These are phyloP conservation scores for Aspergillus hiratsukae DNA, from an alignment of 2,329 filamentous ascomycete genomes.

Conservation along the genomic window DNA sequence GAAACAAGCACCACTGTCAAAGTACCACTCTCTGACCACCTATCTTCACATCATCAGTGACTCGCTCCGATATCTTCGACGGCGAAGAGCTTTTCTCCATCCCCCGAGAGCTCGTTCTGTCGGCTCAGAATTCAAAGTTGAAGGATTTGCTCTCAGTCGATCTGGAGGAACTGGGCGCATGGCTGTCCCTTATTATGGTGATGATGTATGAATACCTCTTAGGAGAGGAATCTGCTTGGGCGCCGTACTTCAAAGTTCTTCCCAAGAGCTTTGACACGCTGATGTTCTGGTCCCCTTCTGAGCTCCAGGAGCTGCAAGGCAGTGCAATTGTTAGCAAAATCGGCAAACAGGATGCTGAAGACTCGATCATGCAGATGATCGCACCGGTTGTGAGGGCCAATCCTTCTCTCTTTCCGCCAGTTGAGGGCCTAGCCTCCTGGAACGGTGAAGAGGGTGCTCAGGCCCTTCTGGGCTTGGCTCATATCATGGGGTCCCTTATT, in stretches of 20 bases:
- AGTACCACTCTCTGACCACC: constrained; percentile 18
- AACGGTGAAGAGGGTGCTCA: constrained; percentile 39
- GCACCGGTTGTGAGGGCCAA: constrained; percentile 48
- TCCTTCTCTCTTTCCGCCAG: constrained; percentile 38
- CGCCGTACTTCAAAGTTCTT: constrained; percentile 71
- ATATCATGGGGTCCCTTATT: constrained; percentile 80
- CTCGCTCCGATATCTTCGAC: constrained; percentile 62
- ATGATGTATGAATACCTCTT: constrained; percentile 71
- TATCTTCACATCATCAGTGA: constrained; percentile 51
- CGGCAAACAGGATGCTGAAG: constrained; percentile 66
- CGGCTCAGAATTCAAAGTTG: constrained; percentile 66
- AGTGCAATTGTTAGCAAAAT: constrained; percentile 74
- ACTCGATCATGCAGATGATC: constrained; percentile 59
- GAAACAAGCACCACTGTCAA: background rate
- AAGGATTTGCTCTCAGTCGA: constrained; percentile 53
- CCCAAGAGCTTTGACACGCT: constrained; percentile 72
- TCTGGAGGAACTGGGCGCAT: constrained; percentile 47
- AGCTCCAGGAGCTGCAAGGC: constrained; percentile 69
- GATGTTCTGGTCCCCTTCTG: constrained; percentile 78
- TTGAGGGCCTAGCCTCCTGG: constrained; percentile 37
- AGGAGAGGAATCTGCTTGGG: constrained; percentile 63
- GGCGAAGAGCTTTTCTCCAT: constrained; percentile 79
- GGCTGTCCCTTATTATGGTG: constrained; percentile 65
- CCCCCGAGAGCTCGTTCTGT: constrained; percentile 67
- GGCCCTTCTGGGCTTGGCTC: constrained; percentile 56